Percentiles rank a stretch among this genome's conserved stretches.
Conservation (phyloP, 164 flowering plant species). For the Amborella trichopoda region DNA sequence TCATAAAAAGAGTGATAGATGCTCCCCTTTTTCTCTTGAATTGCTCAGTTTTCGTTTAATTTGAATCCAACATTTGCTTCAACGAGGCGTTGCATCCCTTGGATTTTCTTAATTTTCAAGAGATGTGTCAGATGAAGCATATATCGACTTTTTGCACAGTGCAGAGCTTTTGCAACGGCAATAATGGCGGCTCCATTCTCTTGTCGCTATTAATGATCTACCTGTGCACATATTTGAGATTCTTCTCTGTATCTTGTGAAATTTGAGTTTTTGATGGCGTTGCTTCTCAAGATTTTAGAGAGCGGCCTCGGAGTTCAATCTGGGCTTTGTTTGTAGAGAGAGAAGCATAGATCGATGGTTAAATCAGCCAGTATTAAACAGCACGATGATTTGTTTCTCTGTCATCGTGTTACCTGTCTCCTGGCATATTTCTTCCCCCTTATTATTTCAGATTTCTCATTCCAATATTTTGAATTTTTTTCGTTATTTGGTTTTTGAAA, state of each 20-base stretch:
- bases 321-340: neutral
- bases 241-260: neutral
- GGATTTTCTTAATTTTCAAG: neutral
- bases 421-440: conserved; percentile 4
- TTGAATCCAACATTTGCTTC: too few relatives aligned
- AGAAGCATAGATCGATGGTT: conserved; percentile 6
- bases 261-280: neutral
- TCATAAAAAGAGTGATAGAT: too few relatives aligned
- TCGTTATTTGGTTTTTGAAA: too few relatives aligned
- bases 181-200: too few relatives aligned
- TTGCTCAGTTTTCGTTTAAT: too few relatives aligned
- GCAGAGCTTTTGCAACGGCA: too few relatives aligned
- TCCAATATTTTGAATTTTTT: too few relatives aligned
- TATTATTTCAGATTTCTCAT: too few relatives aligned
- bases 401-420: conserved; percentile 10
- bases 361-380: conserved; percentile 9
- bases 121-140: conserved; percentile 9
- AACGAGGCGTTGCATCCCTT: conserved; percentile 13
- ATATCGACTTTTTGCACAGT: conserved; percentile 3
- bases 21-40: too few relatives aligned
- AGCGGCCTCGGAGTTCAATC: conserved; percentile 1
- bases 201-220: neutral
- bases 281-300: neutral
- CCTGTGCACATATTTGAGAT: neutral
- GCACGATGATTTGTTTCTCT: conserved; percentile 1